A percentile compares a stretch with the other conserved stretches of the same genome.
phyloP scores from a whole-genome alignment of 108 stramenopile species.

The Cyclotella cryptica region DNA sequence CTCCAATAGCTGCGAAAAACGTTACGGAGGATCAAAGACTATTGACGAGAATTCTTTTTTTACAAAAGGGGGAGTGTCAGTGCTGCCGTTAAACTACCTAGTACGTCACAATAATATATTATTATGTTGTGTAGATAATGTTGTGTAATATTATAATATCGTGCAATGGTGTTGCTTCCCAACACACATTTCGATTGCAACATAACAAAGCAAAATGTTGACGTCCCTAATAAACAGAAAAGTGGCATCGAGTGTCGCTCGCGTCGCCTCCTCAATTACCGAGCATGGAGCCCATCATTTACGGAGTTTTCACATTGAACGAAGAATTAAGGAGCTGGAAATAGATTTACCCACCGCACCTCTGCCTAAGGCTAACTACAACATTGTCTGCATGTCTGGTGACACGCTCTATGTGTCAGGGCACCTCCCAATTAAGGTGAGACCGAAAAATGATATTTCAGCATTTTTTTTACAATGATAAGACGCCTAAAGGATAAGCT shows the following conservation, averaged over 20 bases:
- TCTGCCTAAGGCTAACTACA: slow-evolving; percentile 89
- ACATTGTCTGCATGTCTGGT: slow-evolving; percentile 67
- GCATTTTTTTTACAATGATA: not conserved
- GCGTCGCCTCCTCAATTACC: not conserved
- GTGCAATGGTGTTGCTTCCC: no score
- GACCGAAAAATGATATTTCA: slow-evolving; percentile 3
- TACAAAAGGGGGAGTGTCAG: no score
- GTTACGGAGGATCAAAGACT: no score
- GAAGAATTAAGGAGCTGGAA: slow-evolving; percentile 71
- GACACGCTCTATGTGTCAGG: slow-evolving; percentile 85
- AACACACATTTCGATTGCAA: no score
- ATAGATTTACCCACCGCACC: slow-evolving; percentile 81
- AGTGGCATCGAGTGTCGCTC: not conserved
- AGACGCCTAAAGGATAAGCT: not conserved
- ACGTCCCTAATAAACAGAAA: not conserved
- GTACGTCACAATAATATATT: no score
- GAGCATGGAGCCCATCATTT: not conserved
- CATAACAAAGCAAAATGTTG: no score
- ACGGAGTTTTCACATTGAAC: slow-evolving; percentile 73
- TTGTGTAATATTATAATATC: no score
- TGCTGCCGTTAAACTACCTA: no score
- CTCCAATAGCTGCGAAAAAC: no score
- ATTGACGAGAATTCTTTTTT: no score
- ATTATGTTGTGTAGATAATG: no score
- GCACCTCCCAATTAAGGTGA: slow-evolving; percentile 79